Evolutionary conservation across 768 basidiomycete species (phyloP).

Genomic region (Coprinellus micaceus): DNA sequence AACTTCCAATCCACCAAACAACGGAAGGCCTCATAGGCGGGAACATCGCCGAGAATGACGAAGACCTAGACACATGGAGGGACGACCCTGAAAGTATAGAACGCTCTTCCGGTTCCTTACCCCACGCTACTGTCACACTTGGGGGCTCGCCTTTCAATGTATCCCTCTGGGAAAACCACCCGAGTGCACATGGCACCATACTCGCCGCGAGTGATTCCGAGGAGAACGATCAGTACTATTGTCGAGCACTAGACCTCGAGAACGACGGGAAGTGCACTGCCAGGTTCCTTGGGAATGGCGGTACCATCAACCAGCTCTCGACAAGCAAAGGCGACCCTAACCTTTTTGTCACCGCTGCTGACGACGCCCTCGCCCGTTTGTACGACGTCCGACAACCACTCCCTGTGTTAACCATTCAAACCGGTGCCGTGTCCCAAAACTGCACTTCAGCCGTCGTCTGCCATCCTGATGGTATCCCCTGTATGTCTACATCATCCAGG

Average conservation of each 20-base stretch:
- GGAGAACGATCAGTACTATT: slow-evolving; percentile 15
- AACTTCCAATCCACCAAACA: slow-evolving; percentile 26
- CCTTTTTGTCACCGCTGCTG: slow-evolving; percentile 30
- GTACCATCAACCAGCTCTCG: slow-evolving; percentile 25
- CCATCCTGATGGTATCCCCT: slow-evolving; percentile 37
- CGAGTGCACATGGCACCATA: too few relatives aligned
- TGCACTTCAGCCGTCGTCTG: slow-evolving; percentile 20
- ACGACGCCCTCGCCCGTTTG: slow-evolving; percentile 38
- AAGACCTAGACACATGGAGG: slow-evolving; percentile 7
- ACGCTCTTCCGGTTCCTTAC: slow-evolving; percentile 21
- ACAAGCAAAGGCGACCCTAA: slow-evolving; percentile 33
- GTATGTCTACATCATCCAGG: slow-evolving; percentile 27
- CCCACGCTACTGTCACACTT: slow-evolving; percentile 10
- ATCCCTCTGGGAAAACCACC: slow-evolving; percentile 24
- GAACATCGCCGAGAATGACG: background rate
- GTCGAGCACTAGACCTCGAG: slow-evolving; percentile 30
- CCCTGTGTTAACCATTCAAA: background rate
- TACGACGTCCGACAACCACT: slow-evolving; percentile 33
- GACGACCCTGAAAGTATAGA: slow-evolving; percentile 28
- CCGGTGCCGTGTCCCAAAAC: background rate
- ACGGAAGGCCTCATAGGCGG: slow-evolving; percentile 17
- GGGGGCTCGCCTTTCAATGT: background rate
- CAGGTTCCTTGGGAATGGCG: slow-evolving; percentile 38
- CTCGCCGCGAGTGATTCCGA: too few relatives aligned
- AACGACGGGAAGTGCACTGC: slow-evolving; percentile 24